These are phyloP conservation scores for Curvularia eragrostidis DNA, from an alignment of 2,329 filamentous ascomycete genomes.

Conservation along the genomic window DNA sequence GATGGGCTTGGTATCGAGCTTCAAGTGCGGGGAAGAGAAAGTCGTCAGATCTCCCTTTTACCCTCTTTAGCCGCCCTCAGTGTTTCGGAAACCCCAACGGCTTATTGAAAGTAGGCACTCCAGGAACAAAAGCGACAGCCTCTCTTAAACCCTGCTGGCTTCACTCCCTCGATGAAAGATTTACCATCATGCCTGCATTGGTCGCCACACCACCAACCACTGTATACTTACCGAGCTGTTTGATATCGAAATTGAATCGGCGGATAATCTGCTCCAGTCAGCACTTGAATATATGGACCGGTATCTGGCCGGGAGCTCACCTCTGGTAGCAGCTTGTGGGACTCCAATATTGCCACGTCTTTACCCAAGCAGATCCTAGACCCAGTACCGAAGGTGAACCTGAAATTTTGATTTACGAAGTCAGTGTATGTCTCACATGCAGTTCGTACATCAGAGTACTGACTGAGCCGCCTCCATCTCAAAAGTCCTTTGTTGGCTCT, in stretches of 20 bases:
- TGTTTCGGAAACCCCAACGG: neutral
- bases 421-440: too few species aligned
- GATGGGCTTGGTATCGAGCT: slow-evolving; percentile 3
- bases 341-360: slow-evolving; percentile 41
- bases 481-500: slow-evolving; percentile 29
- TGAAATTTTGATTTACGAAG: too few species aligned
- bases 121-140: neutral
- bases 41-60: neutral
- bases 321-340: slow-evolving; percentile 45
- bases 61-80: neutral
- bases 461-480: slow-evolving; percentile 40
- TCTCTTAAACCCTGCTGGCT: neutral
- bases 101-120: neutral
- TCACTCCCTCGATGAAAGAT: slow-evolving; percentile 8
- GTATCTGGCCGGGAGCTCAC: slow-evolving; percentile 23
- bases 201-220: slow-evolving; percentile 43
- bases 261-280: slow-evolving; percentile 31
- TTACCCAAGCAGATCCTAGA: slow-evolving; percentile 41
- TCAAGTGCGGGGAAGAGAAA: slow-evolving; percentile 3
- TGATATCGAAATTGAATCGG: slow-evolving; percentile 38
- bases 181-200: slow-evolving; percentile 34
- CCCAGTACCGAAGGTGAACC: slow-evolving; percentile 41
- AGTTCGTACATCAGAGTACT: too few species aligned
- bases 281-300: neutral
- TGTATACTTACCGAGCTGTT: slow-evolving; percentile 31